phyloP scores from a whole-genome alignment of 768 basidiomycete species.

The Tricholoma flavovirens region DNA sequence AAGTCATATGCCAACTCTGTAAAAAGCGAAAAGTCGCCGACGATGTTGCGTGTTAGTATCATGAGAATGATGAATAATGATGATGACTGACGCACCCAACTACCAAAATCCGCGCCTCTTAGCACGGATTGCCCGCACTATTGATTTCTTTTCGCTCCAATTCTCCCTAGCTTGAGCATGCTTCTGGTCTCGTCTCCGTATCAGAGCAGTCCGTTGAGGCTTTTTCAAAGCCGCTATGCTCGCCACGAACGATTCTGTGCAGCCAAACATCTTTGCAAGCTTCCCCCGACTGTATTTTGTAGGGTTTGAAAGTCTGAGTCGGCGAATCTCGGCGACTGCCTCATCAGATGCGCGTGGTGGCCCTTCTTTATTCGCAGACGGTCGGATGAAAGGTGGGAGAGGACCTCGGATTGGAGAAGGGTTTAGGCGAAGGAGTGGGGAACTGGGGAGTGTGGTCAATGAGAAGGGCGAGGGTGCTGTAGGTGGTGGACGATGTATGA shows the following conservation, averaged over 20 bases:
- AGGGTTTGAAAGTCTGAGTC: conserved; percentile 55
- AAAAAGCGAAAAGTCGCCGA: not conserved
- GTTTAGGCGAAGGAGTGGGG: conserved; percentile 56
- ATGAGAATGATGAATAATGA: not conserved
- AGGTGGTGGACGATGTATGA: conserved; percentile 83
- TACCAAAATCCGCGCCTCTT: conserved; percentile 75
- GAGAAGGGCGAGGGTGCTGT: conserved; percentile 70
- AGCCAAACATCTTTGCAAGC: conserved; percentile 74
- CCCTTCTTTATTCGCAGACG: conserved; percentile 27
- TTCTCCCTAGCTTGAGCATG: conserved; percentile 42
- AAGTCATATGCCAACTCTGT: too few relatives aligned
- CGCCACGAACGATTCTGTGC: conserved; percentile 62
- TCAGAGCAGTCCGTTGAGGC: conserved; percentile 37
- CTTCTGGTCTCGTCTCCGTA: conserved; percentile 37
- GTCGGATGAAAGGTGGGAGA: conserved; percentile 45
- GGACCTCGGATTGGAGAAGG: conserved; percentile 21
- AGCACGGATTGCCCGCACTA: conserved; percentile 55
- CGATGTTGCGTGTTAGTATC: not conserved
- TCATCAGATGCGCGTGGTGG: conserved; percentile 44
- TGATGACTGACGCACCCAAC: conserved; percentile 8
- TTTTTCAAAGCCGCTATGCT: conserved; percentile 59
- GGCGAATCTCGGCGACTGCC: conserved; percentile 49
- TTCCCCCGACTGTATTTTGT: conserved; percentile 50
- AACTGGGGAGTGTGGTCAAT: conserved; percentile 60
- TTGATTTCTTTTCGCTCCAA: conserved; percentile 69